Evolutionary conservation across 1,284 basidiomycete genomes (phyloP).

Genomic region (Irpex sp.): DNA sequence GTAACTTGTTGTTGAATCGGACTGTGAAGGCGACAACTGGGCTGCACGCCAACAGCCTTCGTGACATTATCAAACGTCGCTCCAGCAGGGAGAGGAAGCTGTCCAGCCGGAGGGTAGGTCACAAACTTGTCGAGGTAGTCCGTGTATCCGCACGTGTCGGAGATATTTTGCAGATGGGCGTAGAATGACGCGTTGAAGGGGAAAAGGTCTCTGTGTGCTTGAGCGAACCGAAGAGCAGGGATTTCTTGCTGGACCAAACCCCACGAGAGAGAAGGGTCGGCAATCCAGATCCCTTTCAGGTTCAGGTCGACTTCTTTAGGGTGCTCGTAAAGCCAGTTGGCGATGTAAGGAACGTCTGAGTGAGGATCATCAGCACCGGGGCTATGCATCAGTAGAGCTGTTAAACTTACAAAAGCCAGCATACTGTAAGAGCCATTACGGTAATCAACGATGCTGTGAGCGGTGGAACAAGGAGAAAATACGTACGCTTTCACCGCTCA

Average conservation of each 20-base stretch:
- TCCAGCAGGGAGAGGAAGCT: conserved; percentile 43
- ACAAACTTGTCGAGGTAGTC: conserved; percentile 37
- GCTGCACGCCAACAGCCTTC: conserved; percentile 20
- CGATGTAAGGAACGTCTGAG: conserved; percentile 37
- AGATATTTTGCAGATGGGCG: conserved; percentile 31
- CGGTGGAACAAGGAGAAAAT: background rate
- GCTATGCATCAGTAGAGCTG: too few relatives aligned
- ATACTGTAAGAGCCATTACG: conserved; percentile 22
- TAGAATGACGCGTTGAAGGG: conserved; percentile 34
- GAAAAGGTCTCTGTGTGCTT: conserved; percentile 50
- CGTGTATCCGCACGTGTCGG: conserved; percentile 37
- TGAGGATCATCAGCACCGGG: background rate
- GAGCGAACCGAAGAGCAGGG: conserved; percentile 34
- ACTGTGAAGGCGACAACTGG: conserved; percentile 43
- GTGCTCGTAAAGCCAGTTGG: conserved; percentile 37
- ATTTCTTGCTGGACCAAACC: conserved; percentile 35
- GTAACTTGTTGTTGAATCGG: conserved; percentile 28
- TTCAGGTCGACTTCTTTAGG: conserved; percentile 30
- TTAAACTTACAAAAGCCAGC: conserved; percentile 32
- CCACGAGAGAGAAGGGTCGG: conserved; percentile 34
- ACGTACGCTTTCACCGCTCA: conserved; percentile 36
- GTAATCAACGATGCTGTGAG: background rate
- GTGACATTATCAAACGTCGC: conserved; percentile 28
- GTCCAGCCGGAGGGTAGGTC: conserved; percentile 39
- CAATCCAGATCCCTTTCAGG: conserved; percentile 37